phyloP scores from a whole-genome alignment of 2,329 filamentous ascomycete genomes.

The Laburnicola sp. region DNA sequence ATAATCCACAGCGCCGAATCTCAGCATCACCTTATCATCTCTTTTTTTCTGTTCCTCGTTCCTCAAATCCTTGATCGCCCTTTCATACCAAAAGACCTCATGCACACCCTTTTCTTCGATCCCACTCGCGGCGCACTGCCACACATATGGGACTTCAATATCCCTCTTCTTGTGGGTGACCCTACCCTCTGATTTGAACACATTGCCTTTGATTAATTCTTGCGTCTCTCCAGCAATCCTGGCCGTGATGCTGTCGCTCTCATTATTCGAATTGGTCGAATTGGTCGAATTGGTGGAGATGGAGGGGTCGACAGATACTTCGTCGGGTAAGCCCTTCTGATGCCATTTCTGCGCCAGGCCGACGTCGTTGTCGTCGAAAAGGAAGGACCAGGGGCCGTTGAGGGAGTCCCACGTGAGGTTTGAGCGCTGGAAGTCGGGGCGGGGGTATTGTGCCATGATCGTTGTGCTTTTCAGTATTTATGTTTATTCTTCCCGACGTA shows the following conservation, averaged over 20 bases:
- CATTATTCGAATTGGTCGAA: slow-evolving; percentile 16
- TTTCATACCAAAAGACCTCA: slow-evolving; percentile 70
- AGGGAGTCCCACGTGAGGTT: slow-evolving; percentile 62
- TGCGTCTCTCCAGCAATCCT: slow-evolving; percentile 56
- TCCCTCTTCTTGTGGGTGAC: slow-evolving; percentile 51
- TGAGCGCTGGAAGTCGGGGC: slow-evolving; percentile 65
- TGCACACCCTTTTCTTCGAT: slow-evolving; percentile 65
- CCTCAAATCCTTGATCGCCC: slow-evolving; percentile 55
- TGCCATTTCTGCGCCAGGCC: slow-evolving; percentile 61
- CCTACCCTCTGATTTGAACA: slow-evolving; percentile 36
- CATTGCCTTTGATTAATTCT: slow-evolving; percentile 53
- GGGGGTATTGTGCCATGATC: slow-evolving; percentile 55
- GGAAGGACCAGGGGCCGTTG: slow-evolving; percentile 65
- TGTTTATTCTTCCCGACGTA: neutral
- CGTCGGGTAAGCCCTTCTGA: slow-evolving; percentile 53
- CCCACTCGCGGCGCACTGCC: slow-evolving; percentile 66
- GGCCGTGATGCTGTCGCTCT: slow-evolving; percentile 48
- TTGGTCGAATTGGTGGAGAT: slow-evolving; percentile 16
- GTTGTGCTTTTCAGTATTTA: neutral
- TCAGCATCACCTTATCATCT: slow-evolving; percentile 52
- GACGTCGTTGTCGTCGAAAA: slow-evolving; percentile 66
- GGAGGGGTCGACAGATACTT: slow-evolving; percentile 35
- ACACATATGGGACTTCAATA: slow-evolving; percentile 67
- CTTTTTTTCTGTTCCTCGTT: slow-evolving; percentile 45
- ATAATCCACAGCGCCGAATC: slow-evolving; percentile 66